Conservation (phyloP, 495 filamentous ascomycete species). For the Trichoderma reesei region DNA sequence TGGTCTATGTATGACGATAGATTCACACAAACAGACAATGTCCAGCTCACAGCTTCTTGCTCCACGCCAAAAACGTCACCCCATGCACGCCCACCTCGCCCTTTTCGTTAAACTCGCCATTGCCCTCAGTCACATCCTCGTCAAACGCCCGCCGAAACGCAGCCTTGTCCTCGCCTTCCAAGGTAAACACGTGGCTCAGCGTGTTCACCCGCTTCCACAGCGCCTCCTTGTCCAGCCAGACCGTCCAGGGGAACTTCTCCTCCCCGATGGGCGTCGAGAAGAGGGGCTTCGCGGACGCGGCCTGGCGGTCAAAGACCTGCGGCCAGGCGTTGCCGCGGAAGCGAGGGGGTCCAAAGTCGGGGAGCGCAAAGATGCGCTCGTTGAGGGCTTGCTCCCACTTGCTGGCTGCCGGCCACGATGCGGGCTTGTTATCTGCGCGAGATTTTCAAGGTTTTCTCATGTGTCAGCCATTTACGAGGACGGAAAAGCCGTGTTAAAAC, state of each 20-base stretch:
- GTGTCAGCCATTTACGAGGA: neutral
- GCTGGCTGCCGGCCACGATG: conserved; percentile 32
- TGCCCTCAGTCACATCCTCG: conserved; percentile 29
- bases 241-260: conserved; percentile 26
- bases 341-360: conserved; percentile 40
- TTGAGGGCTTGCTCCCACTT: conserved; percentile 47
- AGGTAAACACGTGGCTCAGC: conserved; percentile 49
- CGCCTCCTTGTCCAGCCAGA: conserved; percentile 42
- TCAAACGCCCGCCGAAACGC: conserved; percentile 35
- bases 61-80: conserved; percentile 43
- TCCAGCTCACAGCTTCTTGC: conserved; percentile 28
- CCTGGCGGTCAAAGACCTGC: conserved; percentile 42
- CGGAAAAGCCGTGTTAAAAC: neutral
- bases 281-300: conserved; percentile 27
- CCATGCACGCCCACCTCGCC: conserved; percentile 49
- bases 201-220: conserved; percentile 49
- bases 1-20: neutral
- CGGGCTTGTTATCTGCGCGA: conserved; percentile 40
- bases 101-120: conserved; percentile 39
- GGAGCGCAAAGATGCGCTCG: conserved; percentile 35
- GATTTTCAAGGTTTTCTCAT: neutral
- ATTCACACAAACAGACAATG: neutral
- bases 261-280: conserved; percentile 42
- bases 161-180: conserved; percentile 38
- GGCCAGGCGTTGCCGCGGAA: conserved; percentile 48